Evolutionary conservation across 2,329 filamentous ascomycete species (phyloP), one percentile per base, ranked within the genome.

Genomic region (Aspergillus sp.): DNA sequence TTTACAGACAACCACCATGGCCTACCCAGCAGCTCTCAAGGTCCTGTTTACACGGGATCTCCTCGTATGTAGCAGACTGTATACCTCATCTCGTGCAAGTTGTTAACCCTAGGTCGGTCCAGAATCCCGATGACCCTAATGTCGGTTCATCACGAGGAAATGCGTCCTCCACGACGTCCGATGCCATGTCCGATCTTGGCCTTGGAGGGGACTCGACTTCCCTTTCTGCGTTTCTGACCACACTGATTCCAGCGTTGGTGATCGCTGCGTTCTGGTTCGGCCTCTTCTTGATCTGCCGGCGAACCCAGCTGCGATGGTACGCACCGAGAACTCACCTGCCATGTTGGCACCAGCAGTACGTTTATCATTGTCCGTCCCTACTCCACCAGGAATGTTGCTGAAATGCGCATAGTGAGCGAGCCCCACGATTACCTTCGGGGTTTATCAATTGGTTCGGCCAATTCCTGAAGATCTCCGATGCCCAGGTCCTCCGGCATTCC

Each of bases 401-500:
- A 62, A 6, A n/a, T 28, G 15, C 10, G 21, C 58, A 13, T 47
- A 79, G 76, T 69, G 77, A 84, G 62, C 77, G 78, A 65, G 84
- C 78, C 51, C 83, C 83, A 19, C 74, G 80, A 32, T 66, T 80
- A 8, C 78, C 78, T 2, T 71, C 71, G 1, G 80, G 82, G 45
- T 74, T 83, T 60, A 72, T 86, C 52, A 82, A 83, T 64, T 87
- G 85, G 84, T 78, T 87, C 55, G 67, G 77, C 2, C 70, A 81
- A 0, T 85, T 86, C 68, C 76, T 80, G 56, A 78, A 79, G 47
- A 80, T 87, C 9, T 80, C 84, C 5, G 93, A 98, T 74, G 86
- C 87, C 21, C 90, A 91, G 72, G 87, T 93, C n/a, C 86, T 98
- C 7, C 91, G 95, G 69, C 91, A 96, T 78, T 91, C 92, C 66